Conservation (phyloP, 2,329 filamentous ascomycete genomes). For the Corynespora cassiicola region DNA sequence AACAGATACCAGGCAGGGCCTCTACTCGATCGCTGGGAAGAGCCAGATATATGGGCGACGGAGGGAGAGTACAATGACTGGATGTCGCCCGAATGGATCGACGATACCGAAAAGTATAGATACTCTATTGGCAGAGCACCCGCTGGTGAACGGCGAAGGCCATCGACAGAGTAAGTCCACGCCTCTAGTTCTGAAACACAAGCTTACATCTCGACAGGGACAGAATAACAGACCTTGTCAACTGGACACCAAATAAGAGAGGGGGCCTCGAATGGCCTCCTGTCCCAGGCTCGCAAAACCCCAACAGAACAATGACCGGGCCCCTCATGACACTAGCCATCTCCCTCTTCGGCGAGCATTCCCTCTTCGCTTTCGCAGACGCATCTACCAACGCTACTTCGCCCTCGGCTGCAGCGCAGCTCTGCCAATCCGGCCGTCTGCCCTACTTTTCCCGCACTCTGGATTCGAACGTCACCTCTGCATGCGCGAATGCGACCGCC, state of each 20-base stretch:
- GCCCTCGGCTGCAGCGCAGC: slow-evolving; percentile 1
- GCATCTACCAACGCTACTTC: not conserved
- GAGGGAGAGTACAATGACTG: slow-evolving; percentile 10
- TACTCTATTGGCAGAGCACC: too few relatives aligned
- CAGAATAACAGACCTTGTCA: too few relatives aligned
- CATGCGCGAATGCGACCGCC: not conserved
- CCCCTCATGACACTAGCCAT: not conserved
- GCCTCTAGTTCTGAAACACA: not conserved
- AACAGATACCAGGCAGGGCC: slow-evolving; percentile 8
- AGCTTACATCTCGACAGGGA: too few relatives aligned
- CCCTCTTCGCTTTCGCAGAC: slow-evolving; percentile 3
- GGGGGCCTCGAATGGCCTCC: too few relatives aligned
- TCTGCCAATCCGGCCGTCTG: slow-evolving; percentile 8
- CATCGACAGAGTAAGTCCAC: slow-evolving; percentile 1
- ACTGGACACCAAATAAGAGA: too few relatives aligned
- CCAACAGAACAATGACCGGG: slow-evolving; percentile 1
- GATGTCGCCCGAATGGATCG: slow-evolving; percentile 6
- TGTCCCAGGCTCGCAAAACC: slow-evolving; percentile 2
- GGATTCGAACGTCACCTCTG: not conserved
- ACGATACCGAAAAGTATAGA: slow-evolving; percentile 1
- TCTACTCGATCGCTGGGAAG: slow-evolving; percentile 14
- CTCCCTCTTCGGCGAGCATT: too few relatives aligned
- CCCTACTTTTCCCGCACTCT: slow-evolving; percentile 7
- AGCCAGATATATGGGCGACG: slow-evolving; percentile 1
- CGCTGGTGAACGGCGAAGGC: slow-evolving; percentile 4